Evolutionary conservation across 257 asterid species (phyloP).

Genomic region (Henckelia pumila): DNA sequence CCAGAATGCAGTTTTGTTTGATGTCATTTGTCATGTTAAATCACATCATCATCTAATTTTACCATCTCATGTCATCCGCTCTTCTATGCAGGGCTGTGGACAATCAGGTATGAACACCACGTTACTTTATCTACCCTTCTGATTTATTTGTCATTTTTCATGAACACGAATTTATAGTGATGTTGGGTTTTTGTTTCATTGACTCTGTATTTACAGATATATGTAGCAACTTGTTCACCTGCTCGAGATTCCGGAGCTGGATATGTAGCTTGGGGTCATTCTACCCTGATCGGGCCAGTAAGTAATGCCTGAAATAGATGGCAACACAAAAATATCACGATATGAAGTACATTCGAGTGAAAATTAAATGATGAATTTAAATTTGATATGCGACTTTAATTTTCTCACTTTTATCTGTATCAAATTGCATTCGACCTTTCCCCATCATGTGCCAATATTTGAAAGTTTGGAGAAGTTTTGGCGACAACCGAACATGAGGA

Average conservation of each 20-base stretch:
- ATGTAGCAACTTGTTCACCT: conserved; percentile 92
- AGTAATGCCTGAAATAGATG: conserved; percentile 25
- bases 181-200: not conserved
- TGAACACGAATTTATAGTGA: not conserved
- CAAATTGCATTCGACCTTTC: not conserved
- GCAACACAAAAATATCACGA: not conserved
- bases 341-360: not conserved
- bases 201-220: conserved; percentile 48
- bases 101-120: conserved; percentile 64
- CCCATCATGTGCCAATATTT: not conserved
- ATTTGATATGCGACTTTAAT: not conserved
- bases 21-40: conserved; percentile 3
- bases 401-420: not conserved
- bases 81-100: conserved; percentile 86
- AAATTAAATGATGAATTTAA: not conserved
- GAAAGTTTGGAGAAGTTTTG: conserved; percentile 87
- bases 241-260: conserved; percentile 85
- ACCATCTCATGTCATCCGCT: conserved; percentile 30
- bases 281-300: conserved; percentile 93
- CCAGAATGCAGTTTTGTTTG: not conserved
- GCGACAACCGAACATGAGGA: conserved; percentile 86
- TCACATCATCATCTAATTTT: not conserved
- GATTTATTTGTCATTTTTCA: conserved; percentile 6
- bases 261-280: conserved; percentile 96
- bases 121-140: conserved; percentile 13